These are phyloP conservation scores for Ilex aquifolium DNA, from an alignment of 257 asterid species.

Conservation along the genomic window DNA sequence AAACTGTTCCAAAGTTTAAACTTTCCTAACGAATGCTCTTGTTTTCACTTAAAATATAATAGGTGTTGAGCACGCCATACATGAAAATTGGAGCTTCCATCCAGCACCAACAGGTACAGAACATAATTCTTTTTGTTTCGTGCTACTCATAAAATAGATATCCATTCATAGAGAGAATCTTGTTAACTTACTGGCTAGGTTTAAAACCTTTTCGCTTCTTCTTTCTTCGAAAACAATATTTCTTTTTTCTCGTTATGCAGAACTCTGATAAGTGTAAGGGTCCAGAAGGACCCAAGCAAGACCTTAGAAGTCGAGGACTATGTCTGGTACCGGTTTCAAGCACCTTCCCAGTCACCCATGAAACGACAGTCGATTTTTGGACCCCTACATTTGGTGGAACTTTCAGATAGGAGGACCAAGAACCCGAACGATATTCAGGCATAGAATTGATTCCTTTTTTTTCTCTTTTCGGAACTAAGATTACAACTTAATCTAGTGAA, in stretches of 20 bases:
- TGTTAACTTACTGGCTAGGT: too few relatives aligned
- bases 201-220: too few relatives aligned
- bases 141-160: not conserved
- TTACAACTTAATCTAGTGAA: too few relatives aligned
- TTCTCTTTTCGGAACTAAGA: not conserved
- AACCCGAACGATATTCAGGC: not conserved
- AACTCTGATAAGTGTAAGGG: constrained; percentile 50
- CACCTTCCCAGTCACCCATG: constrained; percentile 83
- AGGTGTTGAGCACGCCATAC: constrained; percentile 74
- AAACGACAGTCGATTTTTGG: constrained; percentile 76
- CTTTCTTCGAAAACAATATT: too few relatives aligned
- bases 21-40: not conserved
- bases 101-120: constrained; percentile 61
- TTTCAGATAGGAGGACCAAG: constrained; percentile 39
- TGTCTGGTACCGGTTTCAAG: constrained; percentile 83
- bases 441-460: not conserved
- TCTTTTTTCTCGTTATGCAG: constrained; percentile 19
- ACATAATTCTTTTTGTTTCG: not conserved
- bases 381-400: constrained; percentile 86
- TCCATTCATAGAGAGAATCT: too few relatives aligned
- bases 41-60: constrained; percentile 13
- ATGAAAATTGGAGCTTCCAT: constrained; percentile 76
- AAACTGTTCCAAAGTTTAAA: not conserved
- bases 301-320: constrained; percentile 80
- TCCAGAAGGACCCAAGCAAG: constrained; percentile 47